Percentiles rank a stretch among this genome's conserved stretches.
phyloP scores from a whole-genome alignment of 257 asterid genomes.

The Nicotiana benthamiana region DNA sequence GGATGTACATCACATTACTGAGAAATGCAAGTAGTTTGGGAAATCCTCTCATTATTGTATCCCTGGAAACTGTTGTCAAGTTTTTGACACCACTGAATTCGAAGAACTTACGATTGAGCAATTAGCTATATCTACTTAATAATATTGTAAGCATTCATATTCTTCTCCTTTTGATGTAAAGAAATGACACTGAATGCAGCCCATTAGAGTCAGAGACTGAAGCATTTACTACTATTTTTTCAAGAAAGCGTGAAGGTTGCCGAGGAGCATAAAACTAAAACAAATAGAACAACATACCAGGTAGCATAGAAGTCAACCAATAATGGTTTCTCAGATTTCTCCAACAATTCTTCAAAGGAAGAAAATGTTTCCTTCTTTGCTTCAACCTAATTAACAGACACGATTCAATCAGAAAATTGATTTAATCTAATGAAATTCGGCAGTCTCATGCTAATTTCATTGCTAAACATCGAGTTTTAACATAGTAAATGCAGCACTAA shows the following conservation, averaged over 20 bases:
- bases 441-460: neutral
- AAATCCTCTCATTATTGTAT: neutral
- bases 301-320: constrained; percentile 96
- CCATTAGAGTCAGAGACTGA: neutral
- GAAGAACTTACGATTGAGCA: neutral
- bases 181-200: neutral
- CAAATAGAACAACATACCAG: constrained; percentile 42
- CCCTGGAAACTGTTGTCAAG: neutral
- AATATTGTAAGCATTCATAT: neutral
- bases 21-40: neutral
- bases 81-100: neutral
- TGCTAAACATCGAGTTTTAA: neutral
- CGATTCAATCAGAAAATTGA: neutral
- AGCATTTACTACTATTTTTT: neutral
- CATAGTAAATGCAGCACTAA: neutral
- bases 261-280: neutral
- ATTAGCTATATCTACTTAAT: neutral
- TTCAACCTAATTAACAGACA: constrained; percentile 51
- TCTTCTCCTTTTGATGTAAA: neutral
- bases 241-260: neutral
- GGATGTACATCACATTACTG: neutral
- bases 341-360: constrained; percentile 70
- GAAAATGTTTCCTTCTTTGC: constrained; percentile 78
- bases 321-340: constrained; percentile 71
- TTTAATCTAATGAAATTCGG: neutral